Base-by-base conservation (phyloP, 2,329 filamentous ascomycete genomes). In the Pestalotiopsis sp. region DNA sequence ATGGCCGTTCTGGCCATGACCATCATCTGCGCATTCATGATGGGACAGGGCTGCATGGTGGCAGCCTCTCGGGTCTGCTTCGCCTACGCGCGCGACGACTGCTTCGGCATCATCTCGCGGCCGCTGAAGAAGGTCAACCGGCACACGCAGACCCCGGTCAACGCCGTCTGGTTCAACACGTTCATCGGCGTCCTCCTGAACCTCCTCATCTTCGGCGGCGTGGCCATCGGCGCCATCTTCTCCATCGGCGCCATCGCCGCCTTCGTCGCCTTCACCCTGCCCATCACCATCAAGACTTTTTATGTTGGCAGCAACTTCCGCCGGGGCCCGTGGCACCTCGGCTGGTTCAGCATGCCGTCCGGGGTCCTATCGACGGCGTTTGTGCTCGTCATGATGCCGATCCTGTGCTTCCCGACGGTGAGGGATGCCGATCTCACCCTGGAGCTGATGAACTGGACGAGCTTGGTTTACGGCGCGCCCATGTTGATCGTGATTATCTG, bases 1-100 rank as follows among this genome's bases (percentile, higher is more conserved):
- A 81, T 92, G 31, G 88, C 88, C 1, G 87, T 92, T 64, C 86
- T 93, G 13, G 80, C 85, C 0, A 78, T 93, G 57, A 93, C 90
- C 1, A 91, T 93, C 71, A 82, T 93, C 56, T 91, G 90, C 68
- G 88, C 89, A 2, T 93, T 92, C 75, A 88, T 86, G 56, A 92
- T 93, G 88, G 91, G 91, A 5, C 90, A 93, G 77, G 91, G 90
- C 1, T 92, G 90, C 76, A 92, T 92, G 88, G 87, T 93, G 13
- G 82, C 83, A 12, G 84, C 83, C 5, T 91, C 87, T 25, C 86
- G 91, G 62, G 91, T 92, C 59, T 91, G 90, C 1, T 93, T 91
- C 74, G 91, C 91, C 17, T 93, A 93, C 78, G 90, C 91, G 20
- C 88, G 91, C 41, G 91, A 93, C 74, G 90, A 88, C 73, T 91